A percentile compares a stretch with the other conserved stretches of the same genome.
phyloP scores from a whole-genome alignment of 495 filamentous ascomycete species.

The Delitschia confertaspora region DNA sequence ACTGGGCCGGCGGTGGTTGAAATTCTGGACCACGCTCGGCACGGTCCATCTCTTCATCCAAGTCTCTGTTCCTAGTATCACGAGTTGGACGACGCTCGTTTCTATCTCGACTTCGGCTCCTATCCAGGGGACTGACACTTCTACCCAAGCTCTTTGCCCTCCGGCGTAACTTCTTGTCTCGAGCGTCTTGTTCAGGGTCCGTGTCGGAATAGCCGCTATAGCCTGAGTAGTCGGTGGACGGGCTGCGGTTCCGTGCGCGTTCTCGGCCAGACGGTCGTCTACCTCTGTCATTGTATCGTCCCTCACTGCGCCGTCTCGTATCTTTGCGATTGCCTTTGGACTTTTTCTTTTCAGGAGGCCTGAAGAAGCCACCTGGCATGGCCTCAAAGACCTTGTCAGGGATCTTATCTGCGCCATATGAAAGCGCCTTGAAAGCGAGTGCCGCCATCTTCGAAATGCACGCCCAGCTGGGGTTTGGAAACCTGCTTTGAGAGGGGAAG shows the following conservation, averaged over 20 bases:
- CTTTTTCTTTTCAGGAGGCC: slow-evolving; percentile 23
- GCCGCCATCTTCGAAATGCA: slow-evolving; percentile 11
- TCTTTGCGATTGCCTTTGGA: slow-evolving; percentile 10
- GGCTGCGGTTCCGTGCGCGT: too few relatives aligned
- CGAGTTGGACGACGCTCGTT: neutral
- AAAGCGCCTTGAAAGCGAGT: slow-evolving; percentile 24
- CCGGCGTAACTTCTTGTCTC: slow-evolving; percentile 8
- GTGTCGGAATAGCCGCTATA: slow-evolving; percentile 23
- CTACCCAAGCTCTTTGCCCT: slow-evolving; percentile 21
- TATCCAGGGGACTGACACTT: slow-evolving; percentile 6
- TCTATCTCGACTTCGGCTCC: slow-evolving; percentile 8
- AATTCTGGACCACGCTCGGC: slow-evolving; percentile 10
- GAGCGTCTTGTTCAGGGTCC: slow-evolving; percentile 17
- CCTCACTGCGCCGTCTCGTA: slow-evolving; percentile 9
- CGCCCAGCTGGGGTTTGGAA: slow-evolving; percentile 17
- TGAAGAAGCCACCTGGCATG: slow-evolving; percentile 35
- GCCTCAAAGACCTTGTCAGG: slow-evolving; percentile 33
- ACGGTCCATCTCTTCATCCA: slow-evolving; percentile 16
- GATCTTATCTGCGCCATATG: slow-evolving; percentile 33
- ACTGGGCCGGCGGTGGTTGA: slow-evolving; percentile 21
- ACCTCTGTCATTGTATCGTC: slow-evolving; percentile 6
- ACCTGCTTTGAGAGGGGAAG: slow-evolving; percentile 5
- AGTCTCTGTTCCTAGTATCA: slow-evolving; percentile 5
- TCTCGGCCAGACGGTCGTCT: slow-evolving; percentile 16
- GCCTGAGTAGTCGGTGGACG: slow-evolving; percentile 21